A percentile compares a stretch with the other conserved stretches of the same genome.
Evolutionary conservation across 2,329 filamentous ascomycete genomes (phyloP).

Genomic region (Venturia oleaginea): DNA sequence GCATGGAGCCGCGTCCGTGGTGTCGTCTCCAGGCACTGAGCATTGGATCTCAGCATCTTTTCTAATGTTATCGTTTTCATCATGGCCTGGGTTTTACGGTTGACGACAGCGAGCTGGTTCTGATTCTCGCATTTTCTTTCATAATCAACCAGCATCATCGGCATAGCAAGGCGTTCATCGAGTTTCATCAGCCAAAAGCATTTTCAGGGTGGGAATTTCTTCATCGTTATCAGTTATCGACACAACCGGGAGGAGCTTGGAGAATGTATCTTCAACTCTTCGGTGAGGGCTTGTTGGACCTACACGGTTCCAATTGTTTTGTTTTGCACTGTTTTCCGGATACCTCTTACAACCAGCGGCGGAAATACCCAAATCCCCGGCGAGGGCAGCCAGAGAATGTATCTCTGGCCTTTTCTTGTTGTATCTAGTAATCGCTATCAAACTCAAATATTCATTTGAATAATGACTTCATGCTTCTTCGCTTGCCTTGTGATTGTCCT

Average conservation of each 20-base stretch:
- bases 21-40: conserved; percentile 19
- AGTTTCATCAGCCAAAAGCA: not conserved
- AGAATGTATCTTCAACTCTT: conserved; percentile 14
- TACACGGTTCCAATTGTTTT: not conserved
- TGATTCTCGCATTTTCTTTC: conserved; percentile 24
- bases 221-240: not conserved
- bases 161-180: conserved; percentile 21
- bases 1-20: conserved; percentile 27
- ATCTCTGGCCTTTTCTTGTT: conserved; percentile 6
- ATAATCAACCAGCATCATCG: not conserved
- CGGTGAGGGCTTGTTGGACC: conserved; percentile 22
- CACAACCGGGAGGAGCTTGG: conserved; percentile 27
- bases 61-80: conserved; percentile 14
- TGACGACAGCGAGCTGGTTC: conserved; percentile 26
- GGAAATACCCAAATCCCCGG: conserved; percentile 27
- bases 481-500: not conserved
- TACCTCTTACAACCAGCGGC: conserved; percentile 24
- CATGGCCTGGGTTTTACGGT: conserved; percentile 11
- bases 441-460: not conserved
- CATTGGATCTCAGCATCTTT: not conserved
- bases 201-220: not conserved
- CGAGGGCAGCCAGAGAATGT: conserved; percentile 20
- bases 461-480: not conserved
- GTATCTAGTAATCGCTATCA: not conserved
- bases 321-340: conserved; percentile 6